A percentile compares a stretch with the other conserved stretches of the same genome.
These are phyloP conservation scores for Tulasnella sp. DNA, from an alignment of 768 basidiomycete species.

Conservation along the genomic window DNA sequence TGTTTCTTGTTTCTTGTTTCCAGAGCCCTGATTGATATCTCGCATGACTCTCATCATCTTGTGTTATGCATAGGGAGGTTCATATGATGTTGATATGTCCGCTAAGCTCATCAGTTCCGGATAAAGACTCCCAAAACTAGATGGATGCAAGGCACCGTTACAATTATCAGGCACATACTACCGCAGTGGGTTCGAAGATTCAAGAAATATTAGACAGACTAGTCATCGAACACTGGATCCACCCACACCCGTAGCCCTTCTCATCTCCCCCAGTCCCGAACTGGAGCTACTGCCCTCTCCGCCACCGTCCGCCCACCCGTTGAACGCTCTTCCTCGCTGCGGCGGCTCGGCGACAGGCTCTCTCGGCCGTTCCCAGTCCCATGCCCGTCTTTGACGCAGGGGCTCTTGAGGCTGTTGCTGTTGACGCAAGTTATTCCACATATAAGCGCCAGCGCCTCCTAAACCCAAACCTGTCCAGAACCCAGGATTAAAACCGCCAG, in stretches of 20 bases:
- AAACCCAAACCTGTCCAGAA: slow-evolving; percentile 78
- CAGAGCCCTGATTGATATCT: no score
- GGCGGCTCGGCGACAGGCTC: slow-evolving; percentile 29
- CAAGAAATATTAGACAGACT: no score
- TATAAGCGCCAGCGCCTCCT: slow-evolving; percentile 53
- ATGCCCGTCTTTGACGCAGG: slow-evolving; percentile 17
- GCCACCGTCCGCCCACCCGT: slow-evolving; percentile 25
- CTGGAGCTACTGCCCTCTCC: slow-evolving; percentile 56
- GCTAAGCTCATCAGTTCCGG: no score
- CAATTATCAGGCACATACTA: no score
- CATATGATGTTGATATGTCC: no score
- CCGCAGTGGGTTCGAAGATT: no score
- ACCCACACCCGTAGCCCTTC: slow-evolving; percentile 65
- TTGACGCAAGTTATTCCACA: slow-evolving; percentile 16
- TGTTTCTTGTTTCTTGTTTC: no score
- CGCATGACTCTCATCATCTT: no score
- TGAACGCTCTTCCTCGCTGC: slow-evolving; percentile 48
- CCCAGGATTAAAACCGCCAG: slow-evolving; percentile 49
- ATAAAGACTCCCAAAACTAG: no score
- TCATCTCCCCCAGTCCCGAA: slow-evolving; percentile 58
- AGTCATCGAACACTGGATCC: slow-evolving; percentile 62
- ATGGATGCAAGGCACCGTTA: no score
- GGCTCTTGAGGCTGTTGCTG: slow-evolving; percentile 30
- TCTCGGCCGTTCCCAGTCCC: slow-evolving; percentile 19
- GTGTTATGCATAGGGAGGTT: no score